Percentiles rank a stretch among this genome's conserved stretches.
Evolutionary conservation across 2,329 filamentous ascomycete genomes (phyloP).

Genomic region (Capronia coronata): DNA sequence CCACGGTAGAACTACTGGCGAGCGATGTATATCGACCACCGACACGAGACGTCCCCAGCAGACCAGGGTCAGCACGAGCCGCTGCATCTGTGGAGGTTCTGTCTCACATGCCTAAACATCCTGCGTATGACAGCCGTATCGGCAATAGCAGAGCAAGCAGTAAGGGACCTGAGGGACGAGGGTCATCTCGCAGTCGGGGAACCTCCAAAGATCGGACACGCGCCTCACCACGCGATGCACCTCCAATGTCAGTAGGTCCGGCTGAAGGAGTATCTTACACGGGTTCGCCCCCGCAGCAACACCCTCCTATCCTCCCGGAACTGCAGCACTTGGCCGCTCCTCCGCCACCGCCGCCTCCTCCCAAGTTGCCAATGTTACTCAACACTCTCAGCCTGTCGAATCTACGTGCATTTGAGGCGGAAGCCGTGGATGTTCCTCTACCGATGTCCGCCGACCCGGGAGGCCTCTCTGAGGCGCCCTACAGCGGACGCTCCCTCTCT

Average conservation of each 20-base stretch:
- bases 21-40: conserved; percentile 37
- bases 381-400: conserved; percentile 32
- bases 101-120: conserved; percentile 26
- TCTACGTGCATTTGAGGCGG: conserved; percentile 34
- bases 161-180: conserved; percentile 34
- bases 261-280: conserved; percentile 10
- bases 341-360: conserved; percentile 43
- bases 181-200: conserved; percentile 51
- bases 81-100: conserved; percentile 19
- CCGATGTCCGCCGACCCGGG: conserved; percentile 33
- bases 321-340: conserved; percentile 54
- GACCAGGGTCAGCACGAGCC: conserved; percentile 16
- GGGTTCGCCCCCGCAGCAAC: conserved; percentile 20
- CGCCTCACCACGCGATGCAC: conserved; percentile 19
- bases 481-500: conserved; percentile 34
- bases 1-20: conserved; percentile 37
- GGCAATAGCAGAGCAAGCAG: conserved; percentile 39
- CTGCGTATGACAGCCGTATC: conserved; percentile 25
- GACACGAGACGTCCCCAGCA: conserved; percentile 22
- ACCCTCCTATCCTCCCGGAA: conserved; percentile 52
- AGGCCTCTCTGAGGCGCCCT: conserved; percentile 29
- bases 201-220: conserved; percentile 32
- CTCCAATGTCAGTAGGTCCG: conserved; percentile 9
- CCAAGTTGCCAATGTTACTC: conserved; percentile 6
- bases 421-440: conserved; percentile 15